phyloP scores from a whole-genome alignment of 257 asterid genomes.

The Misopates orontium region DNA sequence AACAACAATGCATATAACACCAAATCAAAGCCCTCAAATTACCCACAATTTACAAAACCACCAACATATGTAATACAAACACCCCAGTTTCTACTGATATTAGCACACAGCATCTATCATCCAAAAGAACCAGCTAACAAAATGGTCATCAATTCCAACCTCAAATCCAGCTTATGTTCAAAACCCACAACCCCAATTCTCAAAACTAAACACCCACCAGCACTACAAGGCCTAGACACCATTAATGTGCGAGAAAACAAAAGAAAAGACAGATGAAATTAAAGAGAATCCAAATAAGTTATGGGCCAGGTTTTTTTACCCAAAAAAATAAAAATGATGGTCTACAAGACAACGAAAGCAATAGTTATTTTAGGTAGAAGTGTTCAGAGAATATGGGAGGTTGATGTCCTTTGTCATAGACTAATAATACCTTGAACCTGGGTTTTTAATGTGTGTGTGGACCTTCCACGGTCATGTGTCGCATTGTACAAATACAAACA shows the following conservation, averaged over 20 bases:
- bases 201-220: slow-evolving; percentile 58
- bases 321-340: too few relatives aligned
- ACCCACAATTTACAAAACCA: slow-evolving; percentile 16
- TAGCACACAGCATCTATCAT: slow-evolving; percentile 26
- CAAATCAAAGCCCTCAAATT: slow-evolving; percentile 13
- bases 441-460: slow-evolving; percentile 64
- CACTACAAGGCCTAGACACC: slow-evolving; percentile 73
- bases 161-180: slow-evolving; percentile 46
- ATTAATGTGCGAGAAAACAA: slow-evolving; percentile 50
- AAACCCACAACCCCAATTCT: slow-evolving; percentile 53
- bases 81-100: background rate
- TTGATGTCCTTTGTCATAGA: slow-evolving; percentile 34
- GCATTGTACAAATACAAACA: slow-evolving; percentile 53
- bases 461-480: slow-evolving; percentile 71
- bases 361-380: slow-evolving; percentile 40
- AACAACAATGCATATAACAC: too few relatives aligned
- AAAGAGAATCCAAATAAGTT: slow-evolving; percentile 52
- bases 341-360: slow-evolving; percentile 59
- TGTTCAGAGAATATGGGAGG: slow-evolving; percentile 76
- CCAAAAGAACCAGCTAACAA: slow-evolving; percentile 52
- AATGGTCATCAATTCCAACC: slow-evolving; percentile 43
- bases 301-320: slow-evolving; percentile 71
- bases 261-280: slow-evolving; percentile 25
- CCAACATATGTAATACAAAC: background rate
- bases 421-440: slow-evolving; percentile 81